A percentile compares a stretch with the other conserved stretches of the same genome.
Conservation (phyloP, 202 grass and related monocot species). For the Setaria viridis region DNA sequence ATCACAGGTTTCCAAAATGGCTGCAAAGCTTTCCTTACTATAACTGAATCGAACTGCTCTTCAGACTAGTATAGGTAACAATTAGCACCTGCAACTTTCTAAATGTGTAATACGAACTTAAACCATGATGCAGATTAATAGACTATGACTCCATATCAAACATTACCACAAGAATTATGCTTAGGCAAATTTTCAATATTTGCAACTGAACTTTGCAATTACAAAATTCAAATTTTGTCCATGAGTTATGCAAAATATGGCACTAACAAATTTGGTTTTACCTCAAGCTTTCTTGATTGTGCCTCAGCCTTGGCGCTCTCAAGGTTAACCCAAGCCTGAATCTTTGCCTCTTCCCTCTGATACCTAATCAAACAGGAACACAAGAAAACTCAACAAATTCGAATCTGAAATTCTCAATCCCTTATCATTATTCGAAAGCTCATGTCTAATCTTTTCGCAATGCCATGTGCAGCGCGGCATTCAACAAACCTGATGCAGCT, state of each 20-base stretch:
- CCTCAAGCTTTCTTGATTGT: constrained; percentile 96
- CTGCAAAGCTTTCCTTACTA: constrained; percentile 10
- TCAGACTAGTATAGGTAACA: not conserved
- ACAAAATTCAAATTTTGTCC: not conserved
- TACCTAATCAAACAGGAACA: constrained; percentile 62
- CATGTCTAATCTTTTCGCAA: not conserved
- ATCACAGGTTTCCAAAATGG: constrained; percentile 9
- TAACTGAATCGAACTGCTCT: not conserved
- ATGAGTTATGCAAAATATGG: not conserved
- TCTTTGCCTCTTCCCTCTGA: constrained; percentile 95
- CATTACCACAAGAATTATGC: not conserved
- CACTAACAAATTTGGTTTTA: constrained; percentile 21
- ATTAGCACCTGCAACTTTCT: not conserved
- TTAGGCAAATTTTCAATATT: not conserved
- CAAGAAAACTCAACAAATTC: constrained; percentile 25
- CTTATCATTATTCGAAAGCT: not conserved
- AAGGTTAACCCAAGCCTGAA: constrained; percentile 95
- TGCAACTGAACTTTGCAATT: not conserved
- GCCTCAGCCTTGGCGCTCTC: constrained; percentile 97
- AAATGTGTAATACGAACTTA: not conserved
- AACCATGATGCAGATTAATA: not conserved
- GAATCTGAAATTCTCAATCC: not conserved
- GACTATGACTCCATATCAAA: not conserved
- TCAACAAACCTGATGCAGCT: constrained; percentile 77
- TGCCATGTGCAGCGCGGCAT: not conserved